Base-by-base conservation (phyloP, 768 basidiomycete species). In the Auriscalpium microsporum region DNA sequence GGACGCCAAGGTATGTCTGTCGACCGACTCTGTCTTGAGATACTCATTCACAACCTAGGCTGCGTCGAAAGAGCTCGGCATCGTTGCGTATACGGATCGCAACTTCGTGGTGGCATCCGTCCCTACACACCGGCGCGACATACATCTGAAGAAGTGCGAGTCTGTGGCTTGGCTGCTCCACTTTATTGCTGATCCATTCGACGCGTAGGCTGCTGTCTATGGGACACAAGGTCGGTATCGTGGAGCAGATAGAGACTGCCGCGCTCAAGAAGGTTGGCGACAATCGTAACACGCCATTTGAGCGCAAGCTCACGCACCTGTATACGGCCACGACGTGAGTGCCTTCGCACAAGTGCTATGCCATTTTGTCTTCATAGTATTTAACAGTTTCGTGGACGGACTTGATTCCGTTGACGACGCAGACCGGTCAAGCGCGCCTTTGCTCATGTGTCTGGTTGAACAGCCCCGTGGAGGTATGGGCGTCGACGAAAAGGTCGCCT, bases 241-340 rank as follows among this genome's bases (percentile, higher is more conserved):
- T 92, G 2, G 75, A 82, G 21, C 93, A 94, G 65, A 79, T 77
- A 1, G 92, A 94, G 69, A 94, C 93, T 0, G 89, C 92, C 16
- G 92, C 92, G 0, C 75, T 94, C 49, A 94, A 94, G 73, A 92
- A 89, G 71, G 82, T 75, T 2, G 75, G 88, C 48, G 86, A 88
- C 56, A 92, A 83, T 57, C 78, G 82, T 52, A 86, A 84, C 60
- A 75, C 78, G 0, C 79, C 83, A 0, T 95, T 94, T 63, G 80
- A 82, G 21, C 78, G 92, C 40, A 76, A 82, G 64, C 65, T 97
- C 10, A 86, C 85, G 0, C 79, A 87, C 60, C 69, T 95, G 38
- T 95, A 89, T 60, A 95, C 94, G 28, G 82, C 90, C 33, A 81
- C 90, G 34, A 95, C 92, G 90, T 93, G 67, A 61, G 90, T 75